Evolutionary conservation across 805 yeast genomes (phyloP).

Genomic region (Ogataea sp.): DNA sequence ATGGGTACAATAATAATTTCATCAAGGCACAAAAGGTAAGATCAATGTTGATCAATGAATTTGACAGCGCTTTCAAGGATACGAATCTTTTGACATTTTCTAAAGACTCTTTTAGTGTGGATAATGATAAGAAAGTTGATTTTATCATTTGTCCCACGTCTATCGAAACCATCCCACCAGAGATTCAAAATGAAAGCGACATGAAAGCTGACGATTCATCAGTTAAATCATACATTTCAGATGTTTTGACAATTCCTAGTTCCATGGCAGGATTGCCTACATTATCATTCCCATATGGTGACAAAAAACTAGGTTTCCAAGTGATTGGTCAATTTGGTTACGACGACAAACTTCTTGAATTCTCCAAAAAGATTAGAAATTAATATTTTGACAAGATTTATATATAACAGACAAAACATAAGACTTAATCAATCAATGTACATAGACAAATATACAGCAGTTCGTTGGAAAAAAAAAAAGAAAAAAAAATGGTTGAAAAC

Average conservation of each 20-base stretch:
- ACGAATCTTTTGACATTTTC: conserved; percentile 36
- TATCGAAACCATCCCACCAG: conserved; percentile 39
- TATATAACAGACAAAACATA: too few species aligned
- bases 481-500: too few species aligned
- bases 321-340: conserved; percentile 81
- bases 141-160: conserved; percentile 71
- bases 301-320: conserved; percentile 57
- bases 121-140: conserved; percentile 42
- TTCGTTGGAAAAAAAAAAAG: too few species aligned
- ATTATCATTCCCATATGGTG: conserved; percentile 54
- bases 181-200: conserved; percentile 10
- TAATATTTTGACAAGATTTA: too few species aligned
- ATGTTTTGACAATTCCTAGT: conserved; percentile 81
- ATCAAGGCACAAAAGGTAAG: conserved; percentile 68
- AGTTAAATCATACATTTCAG: conserved; percentile 66
- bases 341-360: conserved; percentile 53
- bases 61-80: conserved; percentile 52
- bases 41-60: conserved; percentile 49
- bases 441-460: too few species aligned
- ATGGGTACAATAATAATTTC: conserved; percentile 64
- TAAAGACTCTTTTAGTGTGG: conserved; percentile 3
- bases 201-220: conserved; percentile 26
- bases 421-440: too few species aligned
- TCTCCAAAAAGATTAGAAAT: conserved; percentile 10
- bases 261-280: conserved; percentile 91